A percentile compares a stretch with the other conserved stretches of the same genome.
phyloP scores from a whole-genome alignment of 768 basidiomycete genomes.

The Boletellus sp. region DNA sequence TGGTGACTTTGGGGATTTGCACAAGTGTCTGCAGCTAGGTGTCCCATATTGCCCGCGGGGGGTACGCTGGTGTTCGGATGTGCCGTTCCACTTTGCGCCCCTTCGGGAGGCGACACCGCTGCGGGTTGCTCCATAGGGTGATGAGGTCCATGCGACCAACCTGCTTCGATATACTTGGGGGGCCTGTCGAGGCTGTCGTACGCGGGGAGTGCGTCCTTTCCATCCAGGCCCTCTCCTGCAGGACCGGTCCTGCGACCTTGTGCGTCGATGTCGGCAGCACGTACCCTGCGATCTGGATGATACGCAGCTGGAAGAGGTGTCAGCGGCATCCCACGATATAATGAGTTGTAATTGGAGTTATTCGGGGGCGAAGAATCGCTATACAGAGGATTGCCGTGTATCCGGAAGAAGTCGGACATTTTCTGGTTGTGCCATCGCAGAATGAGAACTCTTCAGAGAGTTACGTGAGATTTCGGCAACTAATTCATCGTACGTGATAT shows the following conservation, averaged over 20 bases:
- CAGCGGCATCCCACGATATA: conserved; percentile 16
- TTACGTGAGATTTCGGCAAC: background rate
- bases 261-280: conserved; percentile 37
- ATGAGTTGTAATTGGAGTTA: conserved; percentile 2
- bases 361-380: conserved; percentile 3
- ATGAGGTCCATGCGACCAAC: conserved; percentile 3
- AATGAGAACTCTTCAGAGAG: conserved; percentile 15
- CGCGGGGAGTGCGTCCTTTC: conserved; percentile 47
- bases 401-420: conserved; percentile 20
- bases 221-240: conserved; percentile 32
- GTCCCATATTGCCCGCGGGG: background rate
- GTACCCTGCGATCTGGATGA: conserved; percentile 24
- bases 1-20: background rate
- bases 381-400: background rate
- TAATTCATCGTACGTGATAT: background rate
- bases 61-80: background rate
- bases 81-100: conserved; percentile 1
- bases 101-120: background rate
- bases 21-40: background rate
- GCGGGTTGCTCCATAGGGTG: background rate
- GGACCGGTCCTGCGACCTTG: conserved; percentile 36
- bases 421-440: conserved; percentile 22
- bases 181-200: conserved; percentile 45
- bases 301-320: conserved; percentile 20
- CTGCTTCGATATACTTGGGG: conserved; percentile 40